phyloP scores from a whole-genome alignment of 2,329 filamentous ascomycete genomes.

The Trichoderma sp. region DNA sequence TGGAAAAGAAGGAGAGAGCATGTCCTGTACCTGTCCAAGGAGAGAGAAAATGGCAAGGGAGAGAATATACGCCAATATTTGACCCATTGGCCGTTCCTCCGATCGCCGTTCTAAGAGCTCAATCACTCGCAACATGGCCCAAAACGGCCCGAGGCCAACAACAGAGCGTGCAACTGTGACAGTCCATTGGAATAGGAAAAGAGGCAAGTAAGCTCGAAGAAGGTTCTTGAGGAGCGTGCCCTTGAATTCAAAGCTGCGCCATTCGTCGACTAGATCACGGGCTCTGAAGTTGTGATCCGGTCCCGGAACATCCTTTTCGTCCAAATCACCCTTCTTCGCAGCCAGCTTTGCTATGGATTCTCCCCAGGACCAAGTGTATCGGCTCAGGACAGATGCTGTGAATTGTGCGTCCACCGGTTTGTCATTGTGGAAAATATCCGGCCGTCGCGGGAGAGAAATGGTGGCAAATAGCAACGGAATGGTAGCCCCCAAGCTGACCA shows the following conservation, averaged over 20 bases:
- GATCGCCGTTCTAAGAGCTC: constrained; percentile 58
- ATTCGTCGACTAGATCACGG: constrained; percentile 49
- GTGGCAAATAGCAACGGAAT: constrained; percentile 48
- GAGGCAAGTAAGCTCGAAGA: constrained; percentile 53
- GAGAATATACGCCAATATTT: constrained; percentile 67
- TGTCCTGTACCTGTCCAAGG: constrained; percentile 40
- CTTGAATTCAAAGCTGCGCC: constrained; percentile 45
- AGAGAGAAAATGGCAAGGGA: constrained; percentile 60
- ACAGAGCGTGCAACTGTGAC: constrained; percentile 54
- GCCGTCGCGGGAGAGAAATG: constrained; percentile 62
- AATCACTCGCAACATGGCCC: constrained; percentile 65
- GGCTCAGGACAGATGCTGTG: constrained; percentile 57
- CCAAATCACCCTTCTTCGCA: constrained; percentile 55
- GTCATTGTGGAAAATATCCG: constrained; percentile 60
- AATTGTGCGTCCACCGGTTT: constrained; percentile 61
- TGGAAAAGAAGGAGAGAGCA: neutral
- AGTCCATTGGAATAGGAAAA: constrained; percentile 57
- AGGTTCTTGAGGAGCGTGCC: constrained; percentile 60
- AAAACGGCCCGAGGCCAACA: constrained; percentile 68
- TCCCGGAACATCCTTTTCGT: constrained; percentile 60
- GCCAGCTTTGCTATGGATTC: constrained; percentile 53
- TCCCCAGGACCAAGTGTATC: constrained; percentile 67
- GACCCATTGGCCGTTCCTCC: constrained; percentile 45
- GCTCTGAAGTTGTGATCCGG: constrained; percentile 55
- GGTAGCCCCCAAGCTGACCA: constrained; percentile 44